Evolutionary conservation across 768 basidiomycete genomes (phyloP).

Genomic region (Kockovaella imperatae): DNA sequence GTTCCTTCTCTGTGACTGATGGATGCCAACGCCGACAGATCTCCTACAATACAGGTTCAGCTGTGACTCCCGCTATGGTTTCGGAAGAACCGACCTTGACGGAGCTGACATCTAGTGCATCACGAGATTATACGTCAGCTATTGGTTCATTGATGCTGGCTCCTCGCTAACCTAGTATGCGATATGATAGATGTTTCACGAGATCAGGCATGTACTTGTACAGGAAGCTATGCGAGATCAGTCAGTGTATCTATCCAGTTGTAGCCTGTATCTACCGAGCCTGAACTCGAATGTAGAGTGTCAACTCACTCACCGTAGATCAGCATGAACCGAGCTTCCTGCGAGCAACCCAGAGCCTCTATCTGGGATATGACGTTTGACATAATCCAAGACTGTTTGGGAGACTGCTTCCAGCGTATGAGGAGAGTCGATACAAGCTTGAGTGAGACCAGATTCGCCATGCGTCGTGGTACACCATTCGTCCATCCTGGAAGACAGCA

Average conservation of each 20-base stretch:
- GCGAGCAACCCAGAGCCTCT: conserved; percentile 48
- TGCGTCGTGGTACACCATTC: conserved; percentile 83
- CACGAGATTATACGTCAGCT: background rate
- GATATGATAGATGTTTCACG: conserved; percentile 52
- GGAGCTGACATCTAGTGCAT: conserved; percentile 42
- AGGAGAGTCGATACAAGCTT: conserved; percentile 66
- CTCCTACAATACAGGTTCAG: conserved; percentile 25
- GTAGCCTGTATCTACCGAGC: no score
- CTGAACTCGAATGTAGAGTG: no score
- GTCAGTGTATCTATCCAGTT: no score
- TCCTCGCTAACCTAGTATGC: conserved; percentile 42
- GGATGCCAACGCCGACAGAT: conserved; percentile 45
- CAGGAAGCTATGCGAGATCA: conserved; percentile 28
- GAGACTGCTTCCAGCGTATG: conserved; percentile 58
- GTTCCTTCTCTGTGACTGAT: conserved; percentile 12
- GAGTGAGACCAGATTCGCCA: conserved; percentile 71
- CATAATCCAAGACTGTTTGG: conserved; percentile 60
- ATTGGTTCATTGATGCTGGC: background rate
- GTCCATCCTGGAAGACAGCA: conserved; percentile 57
- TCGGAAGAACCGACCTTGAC: conserved; percentile 22
- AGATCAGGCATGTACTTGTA: conserved; percentile 72
- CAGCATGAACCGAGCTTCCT: conserved; percentile 79
- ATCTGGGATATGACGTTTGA: conserved; percentile 74
- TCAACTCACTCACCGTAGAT: conserved; percentile 46
- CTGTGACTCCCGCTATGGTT: no score